phyloP scores from a whole-genome alignment of 2,329 filamentous ascomycete genomes.

The Aspergillus sp. region DNA sequence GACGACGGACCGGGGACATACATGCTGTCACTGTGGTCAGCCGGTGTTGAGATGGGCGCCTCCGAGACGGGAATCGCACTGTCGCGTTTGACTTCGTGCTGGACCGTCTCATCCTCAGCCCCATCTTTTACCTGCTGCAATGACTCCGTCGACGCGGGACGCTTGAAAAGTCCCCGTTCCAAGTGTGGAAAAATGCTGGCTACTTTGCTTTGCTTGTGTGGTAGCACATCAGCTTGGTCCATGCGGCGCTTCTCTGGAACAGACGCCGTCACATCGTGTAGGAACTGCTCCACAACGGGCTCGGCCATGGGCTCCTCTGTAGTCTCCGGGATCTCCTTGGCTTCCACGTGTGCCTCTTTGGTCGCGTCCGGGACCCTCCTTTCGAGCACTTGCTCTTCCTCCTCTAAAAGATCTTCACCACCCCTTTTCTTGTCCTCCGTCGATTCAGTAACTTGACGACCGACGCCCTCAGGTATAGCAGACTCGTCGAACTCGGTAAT shows the following conservation, averaged over 20 bases:
- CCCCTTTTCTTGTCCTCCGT: slow-evolving; percentile 19
- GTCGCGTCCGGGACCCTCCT: neutral
- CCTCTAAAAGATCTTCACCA: slow-evolving; percentile 8
- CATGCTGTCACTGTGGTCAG: neutral
- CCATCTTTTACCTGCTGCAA: slow-evolving; percentile 35
- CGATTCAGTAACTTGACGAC: slow-evolving; percentile 16
- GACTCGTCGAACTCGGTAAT: slow-evolving; percentile 30
- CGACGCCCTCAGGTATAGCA: slow-evolving; percentile 24
- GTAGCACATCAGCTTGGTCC: slow-evolving; percentile 9
- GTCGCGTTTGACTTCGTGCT: slow-evolving; percentile 39
- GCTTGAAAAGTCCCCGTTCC: slow-evolving; percentile 32
- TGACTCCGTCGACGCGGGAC: slow-evolving; percentile 20
- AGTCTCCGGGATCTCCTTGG: neutral
- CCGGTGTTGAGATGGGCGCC: slow-evolving; percentile 36
- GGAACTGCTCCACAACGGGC: slow-evolving; percentile 4
- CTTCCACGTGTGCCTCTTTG: neutral
- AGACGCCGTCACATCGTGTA: slow-evolving; percentile 6
- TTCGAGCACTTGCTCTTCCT: slow-evolving; percentile 18
- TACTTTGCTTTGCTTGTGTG: slow-evolving; percentile 27
- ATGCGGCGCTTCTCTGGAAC: slow-evolving; percentile 14
- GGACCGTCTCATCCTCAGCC: slow-evolving; percentile 40
- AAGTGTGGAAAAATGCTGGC: slow-evolving; percentile 36
- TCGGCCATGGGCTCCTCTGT: no score
- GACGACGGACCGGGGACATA: no score
- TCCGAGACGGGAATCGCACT: slow-evolving; percentile 47